Evolutionary conservation across 83 land plant species (phyloP), one percentile per base, ranked within the genome.

Genomic region (Isoetes engelmannii): DNA sequence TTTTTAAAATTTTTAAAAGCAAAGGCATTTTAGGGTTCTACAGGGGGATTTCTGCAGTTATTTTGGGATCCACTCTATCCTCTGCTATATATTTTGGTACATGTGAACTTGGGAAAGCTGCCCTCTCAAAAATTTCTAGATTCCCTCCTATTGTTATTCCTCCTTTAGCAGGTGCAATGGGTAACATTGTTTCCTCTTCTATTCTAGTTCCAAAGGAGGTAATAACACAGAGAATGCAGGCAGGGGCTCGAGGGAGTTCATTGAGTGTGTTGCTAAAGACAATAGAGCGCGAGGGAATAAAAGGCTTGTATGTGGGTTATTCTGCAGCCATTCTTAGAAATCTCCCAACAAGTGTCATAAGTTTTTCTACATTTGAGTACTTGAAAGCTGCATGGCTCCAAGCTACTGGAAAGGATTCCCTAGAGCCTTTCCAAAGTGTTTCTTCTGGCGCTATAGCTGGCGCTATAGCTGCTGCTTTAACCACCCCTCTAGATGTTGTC

Each of bases 151-250:
- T 86, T 5, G 69, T 84, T 9, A 73, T 88, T 7, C 92, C 97
- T 3, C 97, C 97, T 0, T 51, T 79, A 12, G 89, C 97, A 5
- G 92, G 97, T 9, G 93, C 93, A 1, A 79, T 85, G 83, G 93
- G 93, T 5, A 91, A 91, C 64, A 72, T 91, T 46, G 84, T 84
- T 15, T 91, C 97, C 6, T 91, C 97, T 0, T 86, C 85, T 0
- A 80, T 91, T 17, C 84, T 91, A 87, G 97, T 91, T 63, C 97
- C 97, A 6, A 91, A 88, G 59, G 97, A 91, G 48, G 74, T 91
- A 60, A 84, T 91, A 57, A 91, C 97, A 2, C 97, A 91, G 68
- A 42, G 86, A 56, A 91, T 91, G 92, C 96, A 91, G 61, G 84
- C 82, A 6, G 97, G 92, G 19, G 93, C 90, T 4, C 48, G 67